phyloP scores from a whole-genome alignment of 2,329 filamentous ascomycete genomes.

The Colletotrichum costaricense region DNA sequence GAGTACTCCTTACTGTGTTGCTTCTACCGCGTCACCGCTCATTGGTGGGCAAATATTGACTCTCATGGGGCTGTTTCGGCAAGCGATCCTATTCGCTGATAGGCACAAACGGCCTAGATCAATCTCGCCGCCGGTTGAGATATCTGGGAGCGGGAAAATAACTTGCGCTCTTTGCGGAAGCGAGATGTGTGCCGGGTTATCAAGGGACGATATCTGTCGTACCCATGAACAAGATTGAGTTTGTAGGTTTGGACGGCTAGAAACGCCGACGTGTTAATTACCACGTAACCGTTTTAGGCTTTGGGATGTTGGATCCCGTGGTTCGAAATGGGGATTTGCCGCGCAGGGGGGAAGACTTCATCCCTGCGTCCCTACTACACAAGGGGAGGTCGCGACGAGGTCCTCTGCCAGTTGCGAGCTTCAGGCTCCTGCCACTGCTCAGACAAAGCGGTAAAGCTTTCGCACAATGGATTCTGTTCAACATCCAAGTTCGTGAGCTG shows the following conservation, averaged over 20 bases:
- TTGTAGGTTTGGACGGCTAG: background rate
- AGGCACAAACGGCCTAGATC: background rate
- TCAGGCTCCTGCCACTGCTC: background rate
- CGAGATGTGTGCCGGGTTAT: background rate
- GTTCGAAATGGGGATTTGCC: background rate
- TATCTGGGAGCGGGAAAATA: background rate
- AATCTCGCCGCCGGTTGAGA: no score
- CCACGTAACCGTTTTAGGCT: background rate
- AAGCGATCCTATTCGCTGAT: conserved; percentile 16
- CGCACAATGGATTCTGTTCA: background rate
- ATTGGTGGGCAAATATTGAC: conserved; percentile 18
- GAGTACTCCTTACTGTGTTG: background rate
- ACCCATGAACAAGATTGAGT: background rate
- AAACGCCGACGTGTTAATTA: background rate
- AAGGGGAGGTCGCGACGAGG: background rate
- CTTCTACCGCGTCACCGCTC: background rate
- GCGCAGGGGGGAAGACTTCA: background rate
- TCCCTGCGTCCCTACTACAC: background rate
- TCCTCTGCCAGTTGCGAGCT: background rate
- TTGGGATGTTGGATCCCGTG: background rate
- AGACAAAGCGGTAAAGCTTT: background rate
- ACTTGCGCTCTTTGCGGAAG: background rate
- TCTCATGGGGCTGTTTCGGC: background rate
- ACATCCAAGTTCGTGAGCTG: background rate
- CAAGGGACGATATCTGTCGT: background rate